Conservation (phyloP, 2,329 filamentous ascomycete species). For the Drechslerella stenobrocha region DNA sequence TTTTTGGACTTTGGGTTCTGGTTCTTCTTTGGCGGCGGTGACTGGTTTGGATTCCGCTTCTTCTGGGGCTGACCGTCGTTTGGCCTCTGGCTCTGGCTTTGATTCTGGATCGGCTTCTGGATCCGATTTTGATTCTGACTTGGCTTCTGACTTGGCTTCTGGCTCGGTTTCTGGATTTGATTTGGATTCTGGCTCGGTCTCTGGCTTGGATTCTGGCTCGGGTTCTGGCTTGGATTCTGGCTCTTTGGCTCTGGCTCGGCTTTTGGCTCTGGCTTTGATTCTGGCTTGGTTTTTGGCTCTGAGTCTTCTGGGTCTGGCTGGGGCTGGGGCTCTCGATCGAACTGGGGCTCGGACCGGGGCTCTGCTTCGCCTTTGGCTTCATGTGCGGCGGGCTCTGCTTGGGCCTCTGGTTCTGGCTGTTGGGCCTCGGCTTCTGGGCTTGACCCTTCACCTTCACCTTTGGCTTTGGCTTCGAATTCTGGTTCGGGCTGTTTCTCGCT, state of each 20-base stretch:
- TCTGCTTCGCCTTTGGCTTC: conserved; percentile 13
- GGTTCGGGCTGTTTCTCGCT: conserved; percentile 15
- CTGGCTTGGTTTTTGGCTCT: conserved; percentile 8
- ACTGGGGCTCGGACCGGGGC: too few species aligned
- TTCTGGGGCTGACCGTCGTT: conserved; percentile 12
- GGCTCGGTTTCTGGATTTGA: conserved; percentile 26
- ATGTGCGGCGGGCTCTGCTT: conserved; percentile 16
- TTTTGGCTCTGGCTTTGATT: conserved; percentile 25
- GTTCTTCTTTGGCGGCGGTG: conserved; percentile 9
- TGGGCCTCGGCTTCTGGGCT: conserved; percentile 13
- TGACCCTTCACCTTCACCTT: conserved; percentile 23
- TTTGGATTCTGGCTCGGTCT: too few species aligned
- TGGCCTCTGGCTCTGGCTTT: conserved; percentile 23
- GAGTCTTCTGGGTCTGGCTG: conserved; percentile 19
- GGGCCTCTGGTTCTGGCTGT: conserved; percentile 26
- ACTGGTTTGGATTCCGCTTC: conserved; percentile 17
- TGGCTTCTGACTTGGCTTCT: conserved; percentile 16
- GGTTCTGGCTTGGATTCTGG: conserved; percentile 10
- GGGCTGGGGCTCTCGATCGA: conserved; percentile 21
- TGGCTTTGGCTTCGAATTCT: conserved; percentile 16
- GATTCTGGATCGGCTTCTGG: conserved; percentile 11
- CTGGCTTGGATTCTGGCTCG: conserved; percentile 7
- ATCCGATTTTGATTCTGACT: conserved; percentile 24
- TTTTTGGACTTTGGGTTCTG: conserved; percentile 18
- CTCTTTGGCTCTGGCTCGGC: conserved; percentile 15